Percentiles rank a stretch among this genome's conserved stretches.
These are phyloP conservation scores for Lablab purpureus DNA, from an alignment of 306 rosid genomes.

Conservation along the genomic window DNA sequence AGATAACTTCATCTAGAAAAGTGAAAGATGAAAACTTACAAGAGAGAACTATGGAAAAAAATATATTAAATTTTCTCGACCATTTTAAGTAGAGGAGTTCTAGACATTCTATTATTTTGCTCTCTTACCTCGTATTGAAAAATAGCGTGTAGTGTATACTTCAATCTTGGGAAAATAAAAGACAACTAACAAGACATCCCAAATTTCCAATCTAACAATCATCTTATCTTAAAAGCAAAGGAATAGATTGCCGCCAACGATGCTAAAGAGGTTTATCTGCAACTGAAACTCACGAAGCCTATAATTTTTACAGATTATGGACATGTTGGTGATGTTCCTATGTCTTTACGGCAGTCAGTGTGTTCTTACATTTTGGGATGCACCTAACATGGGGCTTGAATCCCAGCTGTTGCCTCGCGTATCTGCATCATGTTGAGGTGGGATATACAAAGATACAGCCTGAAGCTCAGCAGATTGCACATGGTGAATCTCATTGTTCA, in stretches of 20 bases:
- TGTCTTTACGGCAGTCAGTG: conserved; percentile 48
- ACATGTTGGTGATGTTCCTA: conserved; percentile 51
- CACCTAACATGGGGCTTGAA: conserved; percentile 63
- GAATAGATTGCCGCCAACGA: conserved; percentile 7
- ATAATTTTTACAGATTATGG: conserved; percentile 50
- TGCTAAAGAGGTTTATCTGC: conserved; percentile 33
- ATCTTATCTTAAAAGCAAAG: conserved; percentile 38
- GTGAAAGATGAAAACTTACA: no score
- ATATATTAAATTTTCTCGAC: not conserved
- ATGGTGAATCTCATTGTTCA: conserved; percentile 42
- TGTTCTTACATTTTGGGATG: conserved; percentile 58
- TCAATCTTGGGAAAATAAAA: not conserved
- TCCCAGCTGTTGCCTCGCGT: conserved; percentile 50
- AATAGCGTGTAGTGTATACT: not conserved
- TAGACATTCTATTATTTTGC: not conserved
- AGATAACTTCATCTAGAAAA: not conserved
- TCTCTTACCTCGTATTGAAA: not conserved
- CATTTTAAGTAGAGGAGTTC: not conserved
- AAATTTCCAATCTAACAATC: conserved; percentile 15
- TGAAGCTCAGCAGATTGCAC: conserved; percentile 59
- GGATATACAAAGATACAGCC: conserved; percentile 52
- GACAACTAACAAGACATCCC: conserved; percentile 28
- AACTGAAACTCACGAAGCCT: conserved; percentile 42
- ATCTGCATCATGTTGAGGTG: conserved; percentile 48
- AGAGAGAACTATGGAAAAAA: not conserved